Evolutionary conservation across 306 rosid genomes (phyloP), one percentile per base, ranked within the genome.

Genomic region (Vigna nakashimae): DNA sequence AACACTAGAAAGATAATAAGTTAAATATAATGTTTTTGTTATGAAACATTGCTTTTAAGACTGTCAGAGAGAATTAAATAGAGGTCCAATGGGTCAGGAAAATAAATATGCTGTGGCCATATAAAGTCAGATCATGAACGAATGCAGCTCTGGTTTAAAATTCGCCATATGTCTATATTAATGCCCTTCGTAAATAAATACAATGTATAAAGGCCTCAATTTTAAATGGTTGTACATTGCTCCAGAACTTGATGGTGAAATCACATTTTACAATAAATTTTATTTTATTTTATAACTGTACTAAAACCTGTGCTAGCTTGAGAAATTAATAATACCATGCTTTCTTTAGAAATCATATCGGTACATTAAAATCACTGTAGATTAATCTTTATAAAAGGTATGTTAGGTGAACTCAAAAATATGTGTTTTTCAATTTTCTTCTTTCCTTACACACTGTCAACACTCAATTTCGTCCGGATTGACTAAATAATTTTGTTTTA

Each of bases 81-180:
- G 45, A 42, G 28, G 78, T 42, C 57, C 68, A 56, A 53, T 57
- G 18, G 51, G 28, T 57, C 56, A 43, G 68, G 4, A 28, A 73
- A 15, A 38, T 73, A 73, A 73, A 73, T 72, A 56, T 67, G 40
- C 5, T 73, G 56, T 73, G 56, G 17, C 57, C 68, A 57, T 2
- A 2, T 73, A 67, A 57, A 73, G 56, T 58, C 78, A 73, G 78
- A 57, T 42, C 28, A 42, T 24, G 28, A 73, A 45, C 45, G 9
- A 6, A 36, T 72, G 55, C 66, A 0, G 53, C 24, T 57, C 65
- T 56, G 55, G 53, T 14, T 20, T n/a, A 53, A 51, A 71, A 34
- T 53, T 71, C 2, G 7, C 20, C 51, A 6, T 40, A 13, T 34
- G 65, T 6, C 24, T 38, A 6, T 17, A 20, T 34, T 34, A 72